A percentile compares a stretch with the other conserved stretches of the same genome.
Evolutionary conservation across 495 filamentous ascomycete genomes (phyloP).

Genomic region (Xylaria acuta): DNA sequence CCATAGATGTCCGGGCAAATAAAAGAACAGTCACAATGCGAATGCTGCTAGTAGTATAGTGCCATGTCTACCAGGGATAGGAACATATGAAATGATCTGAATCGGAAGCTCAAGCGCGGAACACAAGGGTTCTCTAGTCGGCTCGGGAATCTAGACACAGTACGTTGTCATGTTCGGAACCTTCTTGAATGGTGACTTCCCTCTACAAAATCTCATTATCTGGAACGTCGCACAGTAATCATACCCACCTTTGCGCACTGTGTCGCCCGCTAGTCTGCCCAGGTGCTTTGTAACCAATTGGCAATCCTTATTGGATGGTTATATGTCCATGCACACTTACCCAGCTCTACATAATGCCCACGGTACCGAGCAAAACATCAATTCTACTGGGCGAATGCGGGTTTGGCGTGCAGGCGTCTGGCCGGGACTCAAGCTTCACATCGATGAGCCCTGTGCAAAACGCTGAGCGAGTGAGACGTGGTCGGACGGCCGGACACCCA

Average conservation of each 20-base stretch:
- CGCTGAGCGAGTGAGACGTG: neutral
- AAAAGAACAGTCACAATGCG: neutral
- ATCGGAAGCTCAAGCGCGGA: neutral
- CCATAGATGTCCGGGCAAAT: neutral
- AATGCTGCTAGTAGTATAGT: neutral
- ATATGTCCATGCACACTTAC: neutral
- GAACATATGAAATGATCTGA: neutral
- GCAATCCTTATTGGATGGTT: conserved; percentile 1
- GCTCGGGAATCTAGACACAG: no score
- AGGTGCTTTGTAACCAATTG: conserved; percentile 10
- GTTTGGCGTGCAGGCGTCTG: neutral
- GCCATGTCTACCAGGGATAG: neutral
- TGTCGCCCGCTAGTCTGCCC: neutral
- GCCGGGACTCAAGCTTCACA: neutral
- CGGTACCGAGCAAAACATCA: neutral
- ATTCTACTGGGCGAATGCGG: neutral
- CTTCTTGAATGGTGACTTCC: no score
- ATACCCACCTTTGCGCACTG: neutral
- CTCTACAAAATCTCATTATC: neutral
- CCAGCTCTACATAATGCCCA: neutral
- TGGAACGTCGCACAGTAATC: neutral
- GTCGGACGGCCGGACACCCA: neutral
- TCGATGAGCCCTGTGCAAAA: neutral
- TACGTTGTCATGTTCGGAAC: neutral
- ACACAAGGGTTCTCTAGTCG: no score